Conservation (phyloP, 306 rosid genomes). For the Abrus pulchellus region DNA sequence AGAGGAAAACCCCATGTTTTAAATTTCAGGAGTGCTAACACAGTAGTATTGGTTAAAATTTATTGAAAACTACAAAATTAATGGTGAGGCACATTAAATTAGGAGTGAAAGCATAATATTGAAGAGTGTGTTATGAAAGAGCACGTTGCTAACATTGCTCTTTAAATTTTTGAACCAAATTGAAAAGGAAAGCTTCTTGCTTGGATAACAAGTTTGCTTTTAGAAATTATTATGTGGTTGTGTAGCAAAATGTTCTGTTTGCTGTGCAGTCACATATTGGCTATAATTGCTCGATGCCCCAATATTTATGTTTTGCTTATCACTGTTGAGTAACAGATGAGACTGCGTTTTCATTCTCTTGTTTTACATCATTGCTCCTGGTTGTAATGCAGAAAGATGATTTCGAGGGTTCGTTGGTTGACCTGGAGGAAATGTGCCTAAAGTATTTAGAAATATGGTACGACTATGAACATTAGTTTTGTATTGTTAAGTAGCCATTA, state of each 20-base stretch:
- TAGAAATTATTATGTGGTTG: not conserved
- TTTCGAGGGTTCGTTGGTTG: constrained; percentile 45
- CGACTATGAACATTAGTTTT: constrained; percentile 25
- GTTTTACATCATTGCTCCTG: constrained; percentile 23
- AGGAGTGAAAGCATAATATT: no score
- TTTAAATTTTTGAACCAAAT: not conserved
- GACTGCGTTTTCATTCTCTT: constrained; percentile 15
- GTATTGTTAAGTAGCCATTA: not conserved
- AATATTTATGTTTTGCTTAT: not conserved
- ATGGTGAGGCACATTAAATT: no score
- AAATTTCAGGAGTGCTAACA: no score
- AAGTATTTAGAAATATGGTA: constrained; percentile 68
- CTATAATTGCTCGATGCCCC: not conserved
- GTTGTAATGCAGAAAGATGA: constrained; percentile 56
- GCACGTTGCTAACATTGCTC: no score
- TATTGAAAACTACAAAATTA: no score
- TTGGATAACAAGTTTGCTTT: constrained; percentile 21
- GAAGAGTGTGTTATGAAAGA: no score
- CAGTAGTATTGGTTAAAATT: no score
- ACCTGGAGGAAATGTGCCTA: constrained; percentile 64
- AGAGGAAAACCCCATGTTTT: not conserved
- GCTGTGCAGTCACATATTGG: not conserved
- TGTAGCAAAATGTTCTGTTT: not conserved
- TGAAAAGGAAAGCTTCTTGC: constrained; percentile 21
- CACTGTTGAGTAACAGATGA: not conserved